These are phyloP conservation scores for Plantago major DNA, from an alignment of 257 asterid species.

Conservation along the genomic window DNA sequence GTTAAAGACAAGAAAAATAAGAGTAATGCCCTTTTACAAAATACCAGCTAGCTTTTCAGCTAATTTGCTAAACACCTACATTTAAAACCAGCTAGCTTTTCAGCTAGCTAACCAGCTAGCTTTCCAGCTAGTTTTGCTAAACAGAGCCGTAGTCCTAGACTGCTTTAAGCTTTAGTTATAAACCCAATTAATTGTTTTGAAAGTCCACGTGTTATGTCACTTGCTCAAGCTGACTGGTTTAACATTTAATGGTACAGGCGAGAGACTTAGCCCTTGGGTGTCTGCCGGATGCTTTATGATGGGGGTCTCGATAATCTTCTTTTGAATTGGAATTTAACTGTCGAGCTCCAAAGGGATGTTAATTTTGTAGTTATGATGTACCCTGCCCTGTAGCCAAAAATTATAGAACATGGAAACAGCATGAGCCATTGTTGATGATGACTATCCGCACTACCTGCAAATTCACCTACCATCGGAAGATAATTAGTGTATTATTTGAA, in stretches of 20 bases:
- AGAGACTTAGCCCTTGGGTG: conserved; percentile 89
- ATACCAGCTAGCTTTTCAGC: too few relatives aligned
- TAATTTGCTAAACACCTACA: too few relatives aligned
- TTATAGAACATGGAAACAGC: background rate
- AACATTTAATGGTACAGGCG: conserved; percentile 42
- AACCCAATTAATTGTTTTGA: background rate
- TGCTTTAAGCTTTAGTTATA: too few relatives aligned
- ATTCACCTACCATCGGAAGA: background rate
- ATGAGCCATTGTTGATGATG: background rate
- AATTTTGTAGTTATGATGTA: conserved; percentile 15
- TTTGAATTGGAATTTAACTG: conserved; percentile 33
- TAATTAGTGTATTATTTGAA: background rate
- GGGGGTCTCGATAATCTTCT: conserved; percentile 81
- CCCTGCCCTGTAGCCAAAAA: conserved; percentile 8
- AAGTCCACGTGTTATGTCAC: too few relatives aligned
- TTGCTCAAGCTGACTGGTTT: conserved; percentile 13
- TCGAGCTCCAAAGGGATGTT: conserved; percentile 15
- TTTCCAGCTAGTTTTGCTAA: too few relatives aligned
- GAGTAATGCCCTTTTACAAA: too few relatives aligned
- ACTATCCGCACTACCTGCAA: background rate
- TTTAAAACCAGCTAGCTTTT: too few relatives aligned
- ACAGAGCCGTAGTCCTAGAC: too few relatives aligned
- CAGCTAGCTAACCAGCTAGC: too few relatives aligned
- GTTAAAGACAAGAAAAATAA: too few relatives aligned
- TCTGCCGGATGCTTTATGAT: conserved; percentile 76